Evolutionary conservation across 805 yeast species (phyloP), one percentile per base, ranked within the genome.

Genomic region (Sugiyamaella qingdaonensis): DNA sequence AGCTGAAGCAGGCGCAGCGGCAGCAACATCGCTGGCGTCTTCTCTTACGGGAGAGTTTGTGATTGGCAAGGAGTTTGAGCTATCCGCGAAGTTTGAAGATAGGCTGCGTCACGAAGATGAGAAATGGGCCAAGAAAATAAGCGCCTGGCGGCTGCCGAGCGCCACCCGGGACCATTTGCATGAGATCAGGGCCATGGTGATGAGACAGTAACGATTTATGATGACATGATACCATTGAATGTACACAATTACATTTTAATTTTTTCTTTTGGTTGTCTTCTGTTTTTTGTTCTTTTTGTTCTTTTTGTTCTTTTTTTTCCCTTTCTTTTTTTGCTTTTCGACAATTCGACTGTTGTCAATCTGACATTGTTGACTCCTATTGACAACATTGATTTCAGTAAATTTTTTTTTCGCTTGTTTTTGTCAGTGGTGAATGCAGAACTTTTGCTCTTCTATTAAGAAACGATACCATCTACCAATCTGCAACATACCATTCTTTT

Each of bases 141-240:
- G 53, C 32, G 64, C 63, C n/a, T 70, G 73, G 73, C 63, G 65
- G 47, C 57, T 59, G 24, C 62, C 61, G 9, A 58, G 52, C 37
- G 64, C 58, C 43, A 43, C 50, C 27, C 42, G 47, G 31, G 62
- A 60, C 41, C 46, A 67, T 10, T 66, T 63, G 14, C 61, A 67
- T 52, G 73, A 69, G 54, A 67, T 69, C 29, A 57, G 73, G 24
- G 49, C 56, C 11, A 60, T 69, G 65, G 65, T 69, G 3, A 65
- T 66, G 69, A 54, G 48, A n/a, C 37, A 32, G 11, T 33, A n/a
- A 24, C 18, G 33, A 31, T 29, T 24, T n/a, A 29, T 27, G 47
- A 44, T 11, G 32, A 31, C 21, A 44, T 27, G 47, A 39, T 24
- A 24, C 16, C 16, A 35, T 35, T 35, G 13, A 35, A 14, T 14